These are phyloP conservation scores for Boletus holoroseus DNA, from an alignment of 1,284 basidiomycete genomes.

Conservation along the genomic window DNA sequence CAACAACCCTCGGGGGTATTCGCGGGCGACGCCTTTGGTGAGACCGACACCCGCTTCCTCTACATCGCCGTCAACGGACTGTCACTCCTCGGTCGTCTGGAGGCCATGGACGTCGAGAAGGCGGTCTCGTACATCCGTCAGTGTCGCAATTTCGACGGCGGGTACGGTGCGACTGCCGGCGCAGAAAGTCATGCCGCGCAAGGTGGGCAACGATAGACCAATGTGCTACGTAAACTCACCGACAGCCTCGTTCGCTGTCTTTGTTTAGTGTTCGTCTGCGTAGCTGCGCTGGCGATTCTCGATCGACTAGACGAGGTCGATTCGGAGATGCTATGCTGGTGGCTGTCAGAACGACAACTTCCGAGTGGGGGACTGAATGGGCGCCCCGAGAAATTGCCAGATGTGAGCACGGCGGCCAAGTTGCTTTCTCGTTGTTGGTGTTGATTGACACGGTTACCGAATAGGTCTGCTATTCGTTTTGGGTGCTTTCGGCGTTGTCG, in stretches of 20 bases:
- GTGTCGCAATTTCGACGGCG: constrained; percentile 94
- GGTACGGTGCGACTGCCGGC: constrained; percentile 79
- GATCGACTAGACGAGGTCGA: constrained; percentile 78
- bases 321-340: constrained; percentile 74
- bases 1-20: constrained; percentile 86
- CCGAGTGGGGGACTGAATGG: constrained; percentile 94
- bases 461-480: constrained; percentile 96
- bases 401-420: constrained; percentile 54
- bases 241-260: background rate
- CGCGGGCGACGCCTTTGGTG: constrained; percentile 85
- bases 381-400: constrained; percentile 95
- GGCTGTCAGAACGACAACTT: constrained; percentile 90
- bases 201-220: constrained; percentile 46
- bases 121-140: constrained; percentile 70
- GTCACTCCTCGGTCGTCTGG: constrained; percentile 72
- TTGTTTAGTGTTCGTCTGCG: constrained; percentile 79
- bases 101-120: constrained; percentile 55
- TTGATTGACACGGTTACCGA: background rate
- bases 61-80: constrained; percentile 84
- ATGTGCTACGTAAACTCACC: background rate
- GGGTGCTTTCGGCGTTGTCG: constrained; percentile 87
- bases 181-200: constrained; percentile 92
- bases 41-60: constrained; percentile 87
- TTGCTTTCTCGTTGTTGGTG: background rate
- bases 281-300: constrained; percentile 83